phyloP scores from a whole-genome alignment of 2,329 filamentous ascomycete genomes.

The Aspergillus ochraceus region DNA sequence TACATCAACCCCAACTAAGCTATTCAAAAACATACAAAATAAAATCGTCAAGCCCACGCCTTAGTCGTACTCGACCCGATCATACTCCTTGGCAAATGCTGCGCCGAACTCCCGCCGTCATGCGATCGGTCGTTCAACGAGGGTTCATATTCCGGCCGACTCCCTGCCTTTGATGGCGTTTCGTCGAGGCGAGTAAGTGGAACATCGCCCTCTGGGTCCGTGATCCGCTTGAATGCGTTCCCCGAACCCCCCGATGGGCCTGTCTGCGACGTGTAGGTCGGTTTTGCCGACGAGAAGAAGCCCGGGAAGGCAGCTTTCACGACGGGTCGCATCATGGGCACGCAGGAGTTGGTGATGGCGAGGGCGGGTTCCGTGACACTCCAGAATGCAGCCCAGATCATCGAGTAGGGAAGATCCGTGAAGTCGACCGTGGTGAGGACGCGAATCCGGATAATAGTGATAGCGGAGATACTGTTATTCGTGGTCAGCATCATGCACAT shows the following conservation, averaged over 20 bases:
- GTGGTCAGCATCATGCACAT: too few relatives aligned
- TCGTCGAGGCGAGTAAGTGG: background rate
- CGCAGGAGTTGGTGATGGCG: constrained; percentile 23
- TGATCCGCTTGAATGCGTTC: background rate
- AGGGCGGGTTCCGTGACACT: constrained; percentile 13
- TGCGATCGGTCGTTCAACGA: background rate
- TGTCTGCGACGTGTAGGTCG: too few relatives aligned
- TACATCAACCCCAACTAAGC: background rate
- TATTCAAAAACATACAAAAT: background rate
- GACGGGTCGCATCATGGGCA: constrained; percentile 26
- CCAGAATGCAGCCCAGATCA: too few relatives aligned
- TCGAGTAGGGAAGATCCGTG: too few relatives aligned
- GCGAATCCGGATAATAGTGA: background rate
- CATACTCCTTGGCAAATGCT: background rate
- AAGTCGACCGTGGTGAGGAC: too few relatives aligned
- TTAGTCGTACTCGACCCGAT: background rate
- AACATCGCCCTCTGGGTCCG: background rate
- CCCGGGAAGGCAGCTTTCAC: constrained; percentile 17
- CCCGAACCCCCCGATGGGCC: background rate
- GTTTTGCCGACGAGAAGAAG: background rate
- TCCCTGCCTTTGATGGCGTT: background rate
- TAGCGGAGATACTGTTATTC: background rate
- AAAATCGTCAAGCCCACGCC: background rate
- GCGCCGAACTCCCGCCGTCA: background rate
- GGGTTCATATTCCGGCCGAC: background rate